Conservation (phyloP, 78 protist genomes). For the Dictyostelium discoideum region dicty_2.7 NC_007090.3:5428501-5429000, state of each 20-base stretch:
- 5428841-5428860: too few species aligned
- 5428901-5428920: too few species aligned
- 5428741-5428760: slow-evolving; percentile 10
- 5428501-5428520: background rate
- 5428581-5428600: slow-evolving; percentile 31
- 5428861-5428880: too few species aligned
- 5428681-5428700: slow-evolving; percentile 29
- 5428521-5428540: background rate
- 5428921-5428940: too few species aligned
- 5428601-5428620: slow-evolving; percentile 30
- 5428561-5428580: slow-evolving; percentile 37
- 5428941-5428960: too few species aligned
- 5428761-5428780: slow-evolving; percentile 34
- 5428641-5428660: slow-evolving; percentile 40
- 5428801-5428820: too few species aligned
- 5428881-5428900: too few species aligned
- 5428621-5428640: slow-evolving; percentile 10
- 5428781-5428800: background rate
- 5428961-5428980: too few species aligned
- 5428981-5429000: background rate
- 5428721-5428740: slow-evolving; percentile 51
- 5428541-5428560: slow-evolving; percentile 10
- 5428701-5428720: background rate
- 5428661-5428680: slow-evolving; percentile 47
- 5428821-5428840: too few species aligned